Conservation (phyloP, 202 grass and related monocot species). For the Setaria italica region DNA sequence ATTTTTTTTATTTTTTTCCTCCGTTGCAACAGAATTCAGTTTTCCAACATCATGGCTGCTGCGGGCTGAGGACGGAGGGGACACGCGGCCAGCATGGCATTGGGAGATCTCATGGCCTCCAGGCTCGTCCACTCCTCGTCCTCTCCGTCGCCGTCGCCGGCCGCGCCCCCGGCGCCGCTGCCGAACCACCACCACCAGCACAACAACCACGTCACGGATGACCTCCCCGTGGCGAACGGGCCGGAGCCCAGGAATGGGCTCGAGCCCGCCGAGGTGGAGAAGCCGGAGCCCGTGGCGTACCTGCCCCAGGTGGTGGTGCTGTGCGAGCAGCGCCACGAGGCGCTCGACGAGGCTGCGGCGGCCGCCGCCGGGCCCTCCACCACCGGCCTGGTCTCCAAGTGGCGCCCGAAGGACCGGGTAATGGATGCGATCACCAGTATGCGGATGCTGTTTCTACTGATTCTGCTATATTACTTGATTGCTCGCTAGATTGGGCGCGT, state of each 20-base stretch:
- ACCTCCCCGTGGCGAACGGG: slow-evolving; percentile 29
- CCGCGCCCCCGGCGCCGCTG: slow-evolving; percentile 39
- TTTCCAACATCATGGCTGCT: slow-evolving; percentile 26
- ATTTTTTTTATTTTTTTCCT: not conserved
- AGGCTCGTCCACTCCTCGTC: slow-evolving; percentile 69
- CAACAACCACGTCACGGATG: slow-evolving; percentile 34
- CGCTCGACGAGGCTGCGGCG: slow-evolving; percentile 64
- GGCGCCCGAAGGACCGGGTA: slow-evolving; percentile 94
- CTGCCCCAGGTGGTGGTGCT: slow-evolving; percentile 75
- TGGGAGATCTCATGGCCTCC: slow-evolving; percentile 97
- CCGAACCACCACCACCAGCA: slow-evolving; percentile 51
- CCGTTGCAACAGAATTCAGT: too few relatives aligned
- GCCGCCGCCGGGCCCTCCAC: slow-evolving; percentile 59
- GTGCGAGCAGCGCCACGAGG: slow-evolving; percentile 77
- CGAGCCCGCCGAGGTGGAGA: slow-evolving; percentile 4
- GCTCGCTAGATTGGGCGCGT: slow-evolving; percentile 3
- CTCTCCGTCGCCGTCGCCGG: slow-evolving; percentile 39
- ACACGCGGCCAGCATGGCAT: slow-evolving; percentile 61
- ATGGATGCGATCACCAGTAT: slow-evolving; percentile 18
- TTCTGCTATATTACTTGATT: not conserved
- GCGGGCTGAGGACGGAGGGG: slow-evolving; percentile 14
- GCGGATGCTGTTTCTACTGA: not conserved
- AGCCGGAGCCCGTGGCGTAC: slow-evolving; percentile 36
- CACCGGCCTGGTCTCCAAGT: slow-evolving; percentile 82
- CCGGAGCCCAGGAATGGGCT: slow-evolving; percentile 28